phyloP scores from a whole-genome alignment of 2,329 filamentous ascomycete species.

The Ascochyta clinopodiicola region DNA sequence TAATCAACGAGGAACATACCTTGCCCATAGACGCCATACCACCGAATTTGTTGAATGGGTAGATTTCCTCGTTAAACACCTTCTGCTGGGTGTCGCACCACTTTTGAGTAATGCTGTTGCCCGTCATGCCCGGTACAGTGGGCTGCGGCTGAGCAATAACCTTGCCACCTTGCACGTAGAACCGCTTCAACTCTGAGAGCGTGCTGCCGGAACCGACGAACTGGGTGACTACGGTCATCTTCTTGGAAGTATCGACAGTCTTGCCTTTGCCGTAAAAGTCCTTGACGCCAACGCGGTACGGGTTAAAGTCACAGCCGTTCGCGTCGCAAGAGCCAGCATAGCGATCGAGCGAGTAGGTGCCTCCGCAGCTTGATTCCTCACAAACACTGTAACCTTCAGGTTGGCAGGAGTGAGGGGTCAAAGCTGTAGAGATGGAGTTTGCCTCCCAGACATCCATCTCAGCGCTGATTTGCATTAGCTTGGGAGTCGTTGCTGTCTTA shows the following conservation, averaged over 20 bases:
- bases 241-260: slow-evolving; percentile 51
- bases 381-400: slow-evolving; percentile 60
- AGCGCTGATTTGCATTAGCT: slow-evolving; percentile 43
- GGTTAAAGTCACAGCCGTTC: slow-evolving; percentile 68
- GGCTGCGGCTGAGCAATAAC: slow-evolving; percentile 55
- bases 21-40: slow-evolving; percentile 63
- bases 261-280: slow-evolving; percentile 66
- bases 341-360: slow-evolving; percentile 60
- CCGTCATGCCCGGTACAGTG: slow-evolving; percentile 53
- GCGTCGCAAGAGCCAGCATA: slow-evolving; percentile 71
- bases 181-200: slow-evolving; percentile 53
- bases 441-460: slow-evolving; percentile 71
- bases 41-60: slow-evolving; percentile 62
- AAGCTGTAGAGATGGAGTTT: slow-evolving; percentile 67
- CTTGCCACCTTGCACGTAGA: slow-evolving; percentile 58
- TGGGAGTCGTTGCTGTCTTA: not conserved
- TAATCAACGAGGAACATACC: slow-evolving; percentile 56
- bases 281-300: slow-evolving; percentile 68
- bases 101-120: slow-evolving; percentile 39
- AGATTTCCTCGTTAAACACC: slow-evolving; percentile 37
- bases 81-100: slow-evolving; percentile 41
- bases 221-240: slow-evolving; percentile 58
- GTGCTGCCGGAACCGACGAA: slow-evolving; percentile 53
- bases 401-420: slow-evolving; percentile 69
- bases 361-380: slow-evolving; percentile 52